Conservation (phyloP, 2,329 filamentous ascomycete genomes). For the Fusarium penzigii region DNA sequence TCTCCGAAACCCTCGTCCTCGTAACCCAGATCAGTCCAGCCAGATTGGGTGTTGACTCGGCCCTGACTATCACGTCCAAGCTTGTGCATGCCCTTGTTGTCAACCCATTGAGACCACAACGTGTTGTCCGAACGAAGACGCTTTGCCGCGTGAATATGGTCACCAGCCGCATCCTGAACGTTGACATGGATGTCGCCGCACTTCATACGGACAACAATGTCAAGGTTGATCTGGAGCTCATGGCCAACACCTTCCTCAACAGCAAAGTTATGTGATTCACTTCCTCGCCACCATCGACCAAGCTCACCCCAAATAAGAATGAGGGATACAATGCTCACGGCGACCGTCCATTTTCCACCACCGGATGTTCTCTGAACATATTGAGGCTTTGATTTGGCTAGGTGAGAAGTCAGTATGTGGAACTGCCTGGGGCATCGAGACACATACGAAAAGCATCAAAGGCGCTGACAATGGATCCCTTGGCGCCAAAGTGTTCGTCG, state of each 20-base stretch:
- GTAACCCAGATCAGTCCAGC: constrained; percentile 47
- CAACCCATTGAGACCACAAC: constrained; percentile 79
- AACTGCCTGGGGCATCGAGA: neutral
- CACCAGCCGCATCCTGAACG: constrained; percentile 92
- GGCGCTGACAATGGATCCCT: constrained; percentile 69
- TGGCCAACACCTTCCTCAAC: constrained; percentile 91
- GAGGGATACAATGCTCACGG: constrained; percentile 73
- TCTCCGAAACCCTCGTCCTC: constrained; percentile 72
- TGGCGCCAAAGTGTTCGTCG: constrained; percentile 79
- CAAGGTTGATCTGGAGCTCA: constrained; percentile 90
- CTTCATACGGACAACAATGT: constrained; percentile 87
- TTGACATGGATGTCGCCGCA: constrained; percentile 92
- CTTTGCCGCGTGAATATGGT: constrained; percentile 81
- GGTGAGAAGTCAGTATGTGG: constrained; percentile 13
- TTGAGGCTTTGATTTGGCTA: constrained; percentile 93
- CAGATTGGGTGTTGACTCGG: constrained; percentile 56
- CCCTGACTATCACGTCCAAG: constrained; percentile 59
- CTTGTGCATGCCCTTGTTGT: constrained; percentile 65
- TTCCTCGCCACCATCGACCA: constrained; percentile 78
- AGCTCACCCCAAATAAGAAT: constrained; percentile 79
- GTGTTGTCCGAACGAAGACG: constrained; percentile 76
- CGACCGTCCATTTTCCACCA: constrained; percentile 91
- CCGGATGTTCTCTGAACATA: constrained; percentile 83
- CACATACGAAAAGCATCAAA: constrained; percentile 95
- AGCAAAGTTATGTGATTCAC: constrained; percentile 84